Evolutionary conservation across 306 rosid genomes (phyloP).

Genomic region (Trifolium fragiferum): DNA sequence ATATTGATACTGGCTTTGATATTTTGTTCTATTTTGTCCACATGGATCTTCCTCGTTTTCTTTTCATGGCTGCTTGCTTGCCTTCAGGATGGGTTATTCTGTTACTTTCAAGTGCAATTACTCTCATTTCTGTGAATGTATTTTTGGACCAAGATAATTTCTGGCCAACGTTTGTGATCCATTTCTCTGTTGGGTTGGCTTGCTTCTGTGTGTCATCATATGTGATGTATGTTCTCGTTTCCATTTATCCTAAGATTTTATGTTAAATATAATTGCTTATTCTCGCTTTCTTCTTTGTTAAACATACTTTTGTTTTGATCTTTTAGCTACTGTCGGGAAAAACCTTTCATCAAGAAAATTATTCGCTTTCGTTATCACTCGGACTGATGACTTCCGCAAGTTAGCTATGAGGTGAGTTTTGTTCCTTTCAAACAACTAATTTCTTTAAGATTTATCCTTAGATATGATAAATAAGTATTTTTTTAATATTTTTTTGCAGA

Average conservation of each 20-base stretch:
- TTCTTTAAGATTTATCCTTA: slow-evolving; percentile 16
- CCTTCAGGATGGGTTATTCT: slow-evolving; percentile 83
- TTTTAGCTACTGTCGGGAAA: slow-evolving; percentile 70
- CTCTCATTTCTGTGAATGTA: slow-evolving; percentile 74
- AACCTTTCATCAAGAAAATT: slow-evolving; percentile 68
- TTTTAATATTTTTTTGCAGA: slow-evolving; percentile 23
- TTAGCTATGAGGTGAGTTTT: slow-evolving; percentile 38
- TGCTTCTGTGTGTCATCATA: slow-evolving; percentile 77
- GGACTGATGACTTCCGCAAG: slow-evolving; percentile 55
- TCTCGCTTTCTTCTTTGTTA: slow-evolving; percentile 9
- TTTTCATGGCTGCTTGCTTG: slow-evolving; percentile 71
- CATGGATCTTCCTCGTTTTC: slow-evolving; percentile 81
- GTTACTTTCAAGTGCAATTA: slow-evolving; percentile 67
- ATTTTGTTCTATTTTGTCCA: slow-evolving; percentile 31
- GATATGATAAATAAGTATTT: slow-evolving; percentile 23
- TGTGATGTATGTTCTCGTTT: slow-evolving; percentile 61
- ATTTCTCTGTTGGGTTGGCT: slow-evolving; percentile 70
- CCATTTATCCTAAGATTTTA: slow-evolving; percentile 18
- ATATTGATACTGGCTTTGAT: slow-evolving; percentile 32
- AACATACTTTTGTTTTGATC: slow-evolving; percentile 8
- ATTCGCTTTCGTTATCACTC: slow-evolving; percentile 70
- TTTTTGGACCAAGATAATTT: slow-evolving; percentile 74
- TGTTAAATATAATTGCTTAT: slow-evolving; percentile 26
- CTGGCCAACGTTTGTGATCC: slow-evolving; percentile 69
- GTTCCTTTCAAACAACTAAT: slow-evolving; percentile 27